phyloP scores from a whole-genome alignment of 1,284 basidiomycete species.

The Trichosporon sp. region DNA sequence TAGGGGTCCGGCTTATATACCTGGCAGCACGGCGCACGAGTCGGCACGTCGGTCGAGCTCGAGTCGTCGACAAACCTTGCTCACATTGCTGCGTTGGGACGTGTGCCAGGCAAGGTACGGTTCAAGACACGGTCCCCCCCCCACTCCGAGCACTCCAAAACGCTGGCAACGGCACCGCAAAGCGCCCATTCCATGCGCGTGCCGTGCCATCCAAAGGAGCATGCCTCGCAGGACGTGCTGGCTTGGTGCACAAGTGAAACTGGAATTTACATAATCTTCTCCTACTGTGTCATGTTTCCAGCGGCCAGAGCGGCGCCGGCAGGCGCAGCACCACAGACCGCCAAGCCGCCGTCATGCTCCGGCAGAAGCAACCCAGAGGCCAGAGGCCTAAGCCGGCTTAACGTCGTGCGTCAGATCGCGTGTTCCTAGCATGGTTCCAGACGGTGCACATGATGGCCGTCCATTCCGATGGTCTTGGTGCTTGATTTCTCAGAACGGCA shows the following conservation, averaged over 20 bases:
- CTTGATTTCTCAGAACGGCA: not conserved
- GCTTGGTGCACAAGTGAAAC: not conserved
- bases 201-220: not conserved
- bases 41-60: not conserved
- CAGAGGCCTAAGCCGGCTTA: not conserved
- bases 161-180: not conserved
- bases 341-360: too few relatives aligned
- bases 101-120: not conserved
- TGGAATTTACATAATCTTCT: conserved; percentile 1
- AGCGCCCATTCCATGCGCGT: not conserved
- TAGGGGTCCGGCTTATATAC: not conserved
- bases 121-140: conserved; percentile 1
- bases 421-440: not conserved
- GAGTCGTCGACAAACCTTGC: not conserved
- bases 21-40: not conserved
- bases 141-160: not conserved
- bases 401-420: not conserved
- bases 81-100: not conserved
- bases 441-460: not conserved
- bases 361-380: not conserved
- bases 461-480: not conserved
- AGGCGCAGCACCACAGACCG: not conserved
- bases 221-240: not conserved
- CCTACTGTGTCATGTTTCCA: conserved; percentile 3
- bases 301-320: not conserved